Conservation (phyloP, 495 filamentous ascomycete species). For the Cercophora newfieldiana region DNA sequence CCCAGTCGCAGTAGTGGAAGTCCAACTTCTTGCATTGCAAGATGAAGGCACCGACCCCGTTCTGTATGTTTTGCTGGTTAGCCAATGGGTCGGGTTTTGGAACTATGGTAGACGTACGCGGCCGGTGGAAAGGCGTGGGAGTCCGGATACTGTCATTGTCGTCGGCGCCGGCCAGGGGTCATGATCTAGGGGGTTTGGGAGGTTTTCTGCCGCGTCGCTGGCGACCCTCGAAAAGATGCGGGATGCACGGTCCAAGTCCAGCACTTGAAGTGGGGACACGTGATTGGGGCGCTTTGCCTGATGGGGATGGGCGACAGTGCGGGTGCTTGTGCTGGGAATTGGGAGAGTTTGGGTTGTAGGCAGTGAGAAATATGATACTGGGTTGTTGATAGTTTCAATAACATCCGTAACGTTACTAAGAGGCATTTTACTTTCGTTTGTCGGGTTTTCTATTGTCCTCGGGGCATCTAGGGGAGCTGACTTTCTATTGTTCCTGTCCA, state of each 20-base stretch:
- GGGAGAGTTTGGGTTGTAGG: background rate
- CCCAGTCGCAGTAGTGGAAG: conserved; percentile 95
- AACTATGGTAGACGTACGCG: conserved; percentile 49
- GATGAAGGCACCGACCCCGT: conserved; percentile 95
- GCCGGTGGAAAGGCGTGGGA: conserved; percentile 58
- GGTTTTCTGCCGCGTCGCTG: background rate
- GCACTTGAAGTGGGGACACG: background rate
- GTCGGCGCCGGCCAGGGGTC: conserved; percentile 25
- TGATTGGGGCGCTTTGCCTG: background rate
- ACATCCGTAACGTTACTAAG: no score
- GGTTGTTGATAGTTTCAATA: no score
- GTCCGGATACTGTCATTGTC: conserved; percentile 68
- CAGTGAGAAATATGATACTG: background rate
- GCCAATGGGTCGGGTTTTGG: background rate
- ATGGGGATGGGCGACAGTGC: background rate
- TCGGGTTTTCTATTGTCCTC: no score
- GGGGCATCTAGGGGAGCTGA: no score
- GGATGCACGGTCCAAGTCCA: conserved; percentile 1
- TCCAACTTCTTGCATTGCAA: conserved; percentile 94
- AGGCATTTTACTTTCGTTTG: no score
- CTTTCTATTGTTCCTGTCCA: no score
- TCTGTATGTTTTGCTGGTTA: conserved; percentile 54
- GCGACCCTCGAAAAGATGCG: background rate
- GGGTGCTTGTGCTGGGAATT: no score
- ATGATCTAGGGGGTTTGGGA: conserved; percentile 14